phyloP scores from a whole-genome alignment of 345 rosid genomes.

The Aquilaria malaccensis region DNA sequence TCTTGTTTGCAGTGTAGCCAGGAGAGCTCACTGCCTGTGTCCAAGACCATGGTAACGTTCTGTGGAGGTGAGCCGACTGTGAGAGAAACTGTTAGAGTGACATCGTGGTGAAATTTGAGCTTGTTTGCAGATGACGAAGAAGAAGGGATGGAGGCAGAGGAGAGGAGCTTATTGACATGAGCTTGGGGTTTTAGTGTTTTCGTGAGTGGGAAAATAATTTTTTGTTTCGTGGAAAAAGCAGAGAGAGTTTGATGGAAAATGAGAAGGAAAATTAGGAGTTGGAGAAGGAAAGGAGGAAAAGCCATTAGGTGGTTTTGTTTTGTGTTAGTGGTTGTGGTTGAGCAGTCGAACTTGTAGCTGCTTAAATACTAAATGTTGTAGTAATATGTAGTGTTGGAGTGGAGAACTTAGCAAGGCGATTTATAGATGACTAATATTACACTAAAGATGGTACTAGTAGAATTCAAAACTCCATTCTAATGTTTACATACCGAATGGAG shows the following conservation, averaged over 20 bases:
- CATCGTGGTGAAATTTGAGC: slow-evolving; percentile 46
- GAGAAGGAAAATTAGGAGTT: slow-evolving; percentile 19
- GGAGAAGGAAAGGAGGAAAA: slow-evolving; percentile 11
- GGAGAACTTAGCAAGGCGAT: no score
- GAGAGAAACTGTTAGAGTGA: slow-evolving; percentile 53
- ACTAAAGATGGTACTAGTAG: no score
- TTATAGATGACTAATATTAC: no score
- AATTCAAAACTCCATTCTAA: no score
- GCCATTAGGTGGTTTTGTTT: slow-evolving; percentile 11
- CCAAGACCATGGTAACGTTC: slow-evolving; percentile 54
- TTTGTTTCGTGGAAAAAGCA: slow-evolving; percentile 25
- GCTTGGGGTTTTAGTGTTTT: slow-evolving; percentile 2
- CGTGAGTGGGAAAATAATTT: slow-evolving; percentile 42
- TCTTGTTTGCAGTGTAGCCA: slow-evolving; percentile 55
- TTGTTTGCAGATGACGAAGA: slow-evolving; percentile 21
- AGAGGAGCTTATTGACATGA: background rate
- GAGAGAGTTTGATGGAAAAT: slow-evolving; percentile 20
- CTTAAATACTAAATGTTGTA: no score
- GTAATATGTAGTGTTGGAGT: no score
- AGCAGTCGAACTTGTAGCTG: no score
- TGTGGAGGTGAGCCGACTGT: slow-evolving; percentile 67
- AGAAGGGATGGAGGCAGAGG: slow-evolving; percentile 17
- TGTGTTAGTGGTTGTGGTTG: no score
- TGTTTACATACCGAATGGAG: no score
- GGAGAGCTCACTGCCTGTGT: slow-evolving; percentile 76